Conservation (phyloP, 805 yeast genomes). For the Wickerhamomyces silvicola region DNA sequence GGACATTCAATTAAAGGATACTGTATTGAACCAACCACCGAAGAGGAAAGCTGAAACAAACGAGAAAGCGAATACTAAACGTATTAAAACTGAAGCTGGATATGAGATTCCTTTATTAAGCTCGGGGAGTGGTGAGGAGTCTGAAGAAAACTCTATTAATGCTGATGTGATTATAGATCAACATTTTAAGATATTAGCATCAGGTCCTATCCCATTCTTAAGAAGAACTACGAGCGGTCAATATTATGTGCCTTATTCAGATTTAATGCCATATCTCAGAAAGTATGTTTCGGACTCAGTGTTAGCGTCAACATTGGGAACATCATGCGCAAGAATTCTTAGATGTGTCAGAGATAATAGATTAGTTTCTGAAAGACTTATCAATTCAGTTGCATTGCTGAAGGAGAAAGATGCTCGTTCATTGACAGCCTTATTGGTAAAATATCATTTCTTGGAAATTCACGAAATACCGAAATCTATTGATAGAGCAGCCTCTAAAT, state of each 20-base stretch:
- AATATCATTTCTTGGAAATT: constrained; percentile 69
- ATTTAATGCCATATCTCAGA: constrained; percentile 40
- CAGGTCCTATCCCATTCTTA: constrained; percentile 53
- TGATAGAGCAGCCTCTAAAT: constrained; percentile 86
- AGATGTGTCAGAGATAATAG: constrained; percentile 68
- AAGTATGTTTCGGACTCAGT: constrained; percentile 48
- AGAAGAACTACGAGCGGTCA: constrained; percentile 47
- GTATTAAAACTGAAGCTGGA: constrained; percentile 36
- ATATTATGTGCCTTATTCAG: constrained; percentile 58
- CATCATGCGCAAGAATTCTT: constrained; percentile 62
- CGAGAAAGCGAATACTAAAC: constrained; percentile 24
- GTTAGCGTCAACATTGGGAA: constrained; percentile 56
- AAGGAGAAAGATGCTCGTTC: constrained; percentile 73
- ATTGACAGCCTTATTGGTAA: constrained; percentile 58
- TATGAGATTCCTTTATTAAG: constrained; percentile 20
- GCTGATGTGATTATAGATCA: constrained; percentile 37
- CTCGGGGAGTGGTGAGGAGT: constrained; percentile 14
- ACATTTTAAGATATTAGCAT: constrained; percentile 65
- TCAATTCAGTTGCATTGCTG: constrained; percentile 69
- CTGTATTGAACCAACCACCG: constrained; percentile 35
- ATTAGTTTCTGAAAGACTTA: constrained; percentile 77
- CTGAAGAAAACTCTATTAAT: constrained; percentile 21
- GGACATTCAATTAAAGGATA: constrained; percentile 36
- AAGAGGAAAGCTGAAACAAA: constrained; percentile 29
- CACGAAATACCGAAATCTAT: constrained; percentile 92